Base-by-base conservation (phyloP, 805 yeast genomes). In the Yamadazyma olivae region DNA sequence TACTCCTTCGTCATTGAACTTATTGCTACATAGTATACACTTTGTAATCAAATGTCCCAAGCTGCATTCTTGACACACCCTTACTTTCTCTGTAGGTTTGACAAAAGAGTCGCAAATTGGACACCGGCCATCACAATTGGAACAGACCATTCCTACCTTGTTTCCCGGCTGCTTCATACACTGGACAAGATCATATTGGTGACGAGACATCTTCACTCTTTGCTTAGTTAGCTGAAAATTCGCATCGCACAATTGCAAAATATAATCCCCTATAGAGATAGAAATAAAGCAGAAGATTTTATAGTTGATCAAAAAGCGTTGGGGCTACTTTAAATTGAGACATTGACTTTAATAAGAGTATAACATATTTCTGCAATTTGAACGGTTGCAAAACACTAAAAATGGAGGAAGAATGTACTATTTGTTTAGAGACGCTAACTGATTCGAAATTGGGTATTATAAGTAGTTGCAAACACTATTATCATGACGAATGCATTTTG, bases 101-200 rank as follows among this genome's bases (percentile, higher is more conserved):
- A 87, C 95, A 46, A 72, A 75, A 1, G 95, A 83, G 53, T 89
- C 97, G 57, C 98, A 90, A 3, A 79, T 69, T 3, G 96, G 96
- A 51, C 98, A 90, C 46, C 79, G 73, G 1, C 96, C 97, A 54
- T 90, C 96, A 56, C 98, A 90, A 55, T 75, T 84, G 21, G 77
- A 79, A 51, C 98, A 90, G 3, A 90, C 66, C 33, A 70, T 63
- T 1, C 95, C 98, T 3, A 75, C 56, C 13, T 65, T 60, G 0
- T 79, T 73, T 0, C 97, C 97, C 1, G 96, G 88, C 49, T 79
- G 93, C 54, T 83, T 85, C 73, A 84, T 65, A 54, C 98, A 90
- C 65, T 82, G 79, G 2, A 84, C 75, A 17, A 89, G 70, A 54
- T 90, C 97, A 33, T 81, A 78, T 59, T 89, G 95, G 58, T 89